Base-by-base conservation (phyloP, 1,139 yeast genomes). In the Magnusiomyces fungicola region DNA sequence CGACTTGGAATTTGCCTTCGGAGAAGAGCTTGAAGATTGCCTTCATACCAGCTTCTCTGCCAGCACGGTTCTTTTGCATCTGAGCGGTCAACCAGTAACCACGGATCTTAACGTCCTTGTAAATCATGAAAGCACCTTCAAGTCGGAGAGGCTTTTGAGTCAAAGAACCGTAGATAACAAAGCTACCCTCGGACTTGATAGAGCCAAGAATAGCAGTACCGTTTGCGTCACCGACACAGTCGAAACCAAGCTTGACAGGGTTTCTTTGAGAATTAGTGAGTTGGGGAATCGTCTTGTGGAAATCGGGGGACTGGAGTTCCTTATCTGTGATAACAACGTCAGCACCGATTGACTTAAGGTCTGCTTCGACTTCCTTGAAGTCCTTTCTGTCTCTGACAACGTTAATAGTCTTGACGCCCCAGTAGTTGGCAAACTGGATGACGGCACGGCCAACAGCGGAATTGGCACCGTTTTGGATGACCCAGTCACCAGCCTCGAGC, bases 91-190 rank as follows among this genome's bases (percentile, higher is more conserved):
- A 82, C 56, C 99, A 92, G 70, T 85, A 92, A 0, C 99, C 99
- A 41, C 82, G 79, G 51, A 90, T 81, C 19, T 86, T 82, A 53
- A 92, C 68, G 62, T 90, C 85, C 66, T 89, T 92, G 73, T 92
- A 92, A 57, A 94, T 90, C 5, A 18, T 32, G 16, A n/a, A n/a
- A n/a, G n/a, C n/a, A 1, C 97, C 88, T 41, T 97, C 97, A 52
- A 92, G 69, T 18, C 80, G 77, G 25, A 94, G 94, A 2, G 98
- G 98, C 69, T 88, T 94, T 73, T 82, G 81, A 6, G 97, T 87
- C 98, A 92, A 92, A 45, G 96, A 98, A 25, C 99, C 99, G 64
- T 92, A 92, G 0, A 97, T 89, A 60, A 86, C 80, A 74, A 92
- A 73, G 55, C 37, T 42, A 19, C 33, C 30, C 24, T 38, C 12